Conservation (phyloP, 768 basidiomycete genomes). For the Boletus barrowsii region DNA sequence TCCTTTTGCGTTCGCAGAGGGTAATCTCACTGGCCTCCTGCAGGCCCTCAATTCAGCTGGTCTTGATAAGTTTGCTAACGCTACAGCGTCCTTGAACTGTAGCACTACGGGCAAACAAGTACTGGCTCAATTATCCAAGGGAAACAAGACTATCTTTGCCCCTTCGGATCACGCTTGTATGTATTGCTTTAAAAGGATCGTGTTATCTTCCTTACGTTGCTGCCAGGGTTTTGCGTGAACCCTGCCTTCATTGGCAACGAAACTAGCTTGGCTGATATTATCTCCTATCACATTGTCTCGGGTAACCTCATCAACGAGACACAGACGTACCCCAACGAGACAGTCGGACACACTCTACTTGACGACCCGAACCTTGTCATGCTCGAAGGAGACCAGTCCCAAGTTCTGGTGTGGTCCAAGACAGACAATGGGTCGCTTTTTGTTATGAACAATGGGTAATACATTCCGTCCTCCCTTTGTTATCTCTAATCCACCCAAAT, state of each 20-base stretch:
- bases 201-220: not conserved
- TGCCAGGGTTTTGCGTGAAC: constrained; percentile 5
- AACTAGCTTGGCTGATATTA: constrained; percentile 41
- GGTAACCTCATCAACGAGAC: constrained; percentile 47
- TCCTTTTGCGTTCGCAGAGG: constrained; percentile 31
- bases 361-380: constrained; percentile 44
- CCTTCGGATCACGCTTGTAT: constrained; percentile 58
- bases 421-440: constrained; percentile 37
- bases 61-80: constrained; percentile 40
- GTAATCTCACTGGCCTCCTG: constrained; percentile 33
- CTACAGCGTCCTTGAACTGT: constrained; percentile 40
- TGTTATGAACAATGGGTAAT: constrained; percentile 51
- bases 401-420: constrained; percentile 52
- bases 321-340: constrained; percentile 51
- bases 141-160: constrained; percentile 53
- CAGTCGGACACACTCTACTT: constrained; percentile 64
- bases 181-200: constrained; percentile 15
- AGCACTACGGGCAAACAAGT: constrained; percentile 43
- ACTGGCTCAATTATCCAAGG: constrained; percentile 41
- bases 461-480: not conserved
- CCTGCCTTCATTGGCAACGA: constrained; percentile 24
- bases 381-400: constrained; percentile 57
- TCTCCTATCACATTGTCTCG: constrained; percentile 57
- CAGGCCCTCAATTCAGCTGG: constrained; percentile 38
- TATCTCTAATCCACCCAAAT: not conserved